Evolutionary conservation across 305 asterid species (phyloP).

Genomic region (Rubia tinctorum): DNA sequence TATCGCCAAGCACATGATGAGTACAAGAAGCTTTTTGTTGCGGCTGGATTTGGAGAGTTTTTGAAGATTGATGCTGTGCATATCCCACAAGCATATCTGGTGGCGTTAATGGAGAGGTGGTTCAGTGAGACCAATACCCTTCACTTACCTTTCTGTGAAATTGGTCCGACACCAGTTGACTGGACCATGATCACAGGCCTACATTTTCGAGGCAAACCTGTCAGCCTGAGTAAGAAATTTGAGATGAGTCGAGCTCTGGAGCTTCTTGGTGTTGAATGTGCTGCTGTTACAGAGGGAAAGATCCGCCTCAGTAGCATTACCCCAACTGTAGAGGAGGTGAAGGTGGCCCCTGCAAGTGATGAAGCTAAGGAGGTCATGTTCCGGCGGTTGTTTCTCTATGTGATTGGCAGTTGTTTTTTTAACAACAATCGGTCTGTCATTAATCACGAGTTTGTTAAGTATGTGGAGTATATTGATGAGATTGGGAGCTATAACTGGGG

Average conservation of each 20-base stretch:
- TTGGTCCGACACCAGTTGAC: conserved; percentile 19
- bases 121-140: conserved; percentile 18
- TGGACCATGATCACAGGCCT: conserved; percentile 19
- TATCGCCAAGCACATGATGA: conserved; percentile 18
- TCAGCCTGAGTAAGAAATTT: conserved; percentile 11
- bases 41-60: conserved; percentile 19
- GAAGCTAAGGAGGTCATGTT: conserved; percentile 17
- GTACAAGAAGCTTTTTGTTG: conserved; percentile 18
- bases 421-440: conserved; percentile 15
- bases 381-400: conserved; percentile 17
- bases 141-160: conserved; percentile 19
- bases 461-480: conserved; percentile 12
- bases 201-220: conserved; percentile 9
- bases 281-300: conserved; percentile 20
- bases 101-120: conserved; percentile 21
- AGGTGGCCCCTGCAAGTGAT: conserved; percentile 12
- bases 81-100: conserved; percentile 18
- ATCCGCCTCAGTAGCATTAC: conserved; percentile 22
- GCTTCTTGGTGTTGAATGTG: conserved; percentile 15
- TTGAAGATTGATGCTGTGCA: conserved; percentile 15
- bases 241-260: conserved; percentile 15
- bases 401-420: conserved; percentile 18
- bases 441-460: conserved; percentile 18
- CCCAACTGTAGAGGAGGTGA: conserved; percentile 11
- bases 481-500: conserved; percentile 17